Evolutionary conservation across 2,329 filamentous ascomycete species (phyloP), one percentile per base, ranked within the genome.

Genomic region (Cercospora sojina): DNA sequence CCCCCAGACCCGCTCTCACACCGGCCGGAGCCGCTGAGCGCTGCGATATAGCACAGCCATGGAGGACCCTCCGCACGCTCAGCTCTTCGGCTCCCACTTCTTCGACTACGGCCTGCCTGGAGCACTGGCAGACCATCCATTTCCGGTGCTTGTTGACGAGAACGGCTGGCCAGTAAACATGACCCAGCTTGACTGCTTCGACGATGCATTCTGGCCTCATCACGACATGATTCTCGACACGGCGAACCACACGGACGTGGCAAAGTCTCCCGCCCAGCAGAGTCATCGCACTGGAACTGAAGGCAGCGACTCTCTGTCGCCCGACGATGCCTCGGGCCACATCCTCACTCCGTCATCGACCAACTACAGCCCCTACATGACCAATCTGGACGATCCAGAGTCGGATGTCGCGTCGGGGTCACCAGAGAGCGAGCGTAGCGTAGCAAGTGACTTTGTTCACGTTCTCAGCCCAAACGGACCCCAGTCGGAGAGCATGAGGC

Each of bases 341-440:
- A 71, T 72, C 64, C 65, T 68, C 35, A 74, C 73, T 5, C 73
- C 73, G 18, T 67, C 64, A 16, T 74, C 72, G 18, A 64, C 72
- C 47, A 51, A 67, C 49, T 64, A 67, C 41, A 65, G 65, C 41
- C 62, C 66, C 13, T 68, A 66, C 23, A 62, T 65, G 41, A 56
- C 58, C 27, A 32, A 38, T 47, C 29, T 70, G 18, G 71, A 69
- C n/a, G 66, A 69, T 35, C 60, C 61, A 16, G 67, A 69, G 29
- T 69, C 70, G 3, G 56, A 59, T n/a, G 55, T 65, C 55, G 55
- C 64, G 29, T 67, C 71, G 8, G 69, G 63, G 9, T 71, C 66
- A 43, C 70, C 70, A 10, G 68, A 56, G 16, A 70, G 68, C 59
- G 60, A 69, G 25, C 64, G 51, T 31, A 68, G 55, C 53, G 53